Evolutionary conservation across 495 filamentous ascomycete genomes (phyloP).

Genomic region (Xylaria scruposa): DNA sequence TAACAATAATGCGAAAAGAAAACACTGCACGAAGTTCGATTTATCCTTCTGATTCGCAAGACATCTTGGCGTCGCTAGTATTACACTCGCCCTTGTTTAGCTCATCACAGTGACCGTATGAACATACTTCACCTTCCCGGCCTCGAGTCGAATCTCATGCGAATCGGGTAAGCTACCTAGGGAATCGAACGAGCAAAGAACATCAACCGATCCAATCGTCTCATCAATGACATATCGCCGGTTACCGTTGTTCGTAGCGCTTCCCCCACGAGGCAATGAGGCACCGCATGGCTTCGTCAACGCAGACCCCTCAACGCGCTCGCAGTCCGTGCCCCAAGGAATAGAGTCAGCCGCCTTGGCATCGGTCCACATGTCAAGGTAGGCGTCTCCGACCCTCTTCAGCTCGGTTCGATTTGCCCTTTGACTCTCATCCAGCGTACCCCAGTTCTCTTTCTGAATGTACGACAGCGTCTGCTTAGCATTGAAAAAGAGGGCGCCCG

Average conservation of each 20-base stretch:
- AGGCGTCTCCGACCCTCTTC: slow-evolving; percentile 52
- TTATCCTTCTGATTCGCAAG: not conserved
- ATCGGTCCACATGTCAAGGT: slow-evolving; percentile 60
- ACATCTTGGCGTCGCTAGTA: not conserved
- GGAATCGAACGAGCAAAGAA: slow-evolving; percentile 55
- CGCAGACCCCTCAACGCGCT: slow-evolving; percentile 52
- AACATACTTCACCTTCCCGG: slow-evolving; percentile 55
- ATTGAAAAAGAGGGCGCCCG: slow-evolving; percentile 56
- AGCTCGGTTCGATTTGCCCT: slow-evolving; percentile 47
- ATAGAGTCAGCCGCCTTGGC: slow-evolving; percentile 50
- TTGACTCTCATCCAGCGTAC: slow-evolving; percentile 34
- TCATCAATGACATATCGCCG: slow-evolving; percentile 60
- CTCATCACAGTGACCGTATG: slow-evolving; percentile 46
- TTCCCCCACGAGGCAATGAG: slow-evolving; percentile 49
- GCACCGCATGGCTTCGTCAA: slow-evolving; percentile 49
- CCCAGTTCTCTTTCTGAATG: slow-evolving; percentile 53
- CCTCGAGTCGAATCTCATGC: slow-evolving; percentile 53
- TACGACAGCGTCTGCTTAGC: slow-evolving; percentile 50
- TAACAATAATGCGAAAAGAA: not conserved
- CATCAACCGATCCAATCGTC: slow-evolving; percentile 52
- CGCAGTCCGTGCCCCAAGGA: slow-evolving; percentile 55
- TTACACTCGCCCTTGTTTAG: not conserved
- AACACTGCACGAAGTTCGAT: not conserved
- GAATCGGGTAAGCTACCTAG: slow-evolving; percentile 53
- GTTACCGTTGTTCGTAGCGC: slow-evolving; percentile 46